phyloP scores from a whole-genome alignment of 129 eudicot genomes.

The Pulicaria dysenterica region DNA sequence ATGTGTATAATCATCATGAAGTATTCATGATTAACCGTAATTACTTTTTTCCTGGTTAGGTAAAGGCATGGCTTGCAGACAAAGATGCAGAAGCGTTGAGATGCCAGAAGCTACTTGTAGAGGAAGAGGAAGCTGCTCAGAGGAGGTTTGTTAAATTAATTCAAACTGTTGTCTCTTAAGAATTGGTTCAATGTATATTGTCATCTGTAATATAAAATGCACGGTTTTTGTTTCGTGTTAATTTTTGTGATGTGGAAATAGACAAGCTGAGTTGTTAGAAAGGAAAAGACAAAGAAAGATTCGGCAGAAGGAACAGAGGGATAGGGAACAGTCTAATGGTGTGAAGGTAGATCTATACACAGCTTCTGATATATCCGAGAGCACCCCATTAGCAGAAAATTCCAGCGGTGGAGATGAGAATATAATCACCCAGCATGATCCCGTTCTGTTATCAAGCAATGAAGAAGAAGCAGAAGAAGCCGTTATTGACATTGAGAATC shows the following conservation, averaged over 20 bases:
- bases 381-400: conserved; percentile 35
- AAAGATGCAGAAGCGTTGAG: conserved; percentile 96
- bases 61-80: conserved; percentile 93
- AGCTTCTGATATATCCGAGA: conserved; percentile 36
- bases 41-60: conserved; percentile 42
- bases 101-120: conserved; percentile 89
- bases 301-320: conserved; percentile 83
- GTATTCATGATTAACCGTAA: not conserved
- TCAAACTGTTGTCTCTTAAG: not conserved
- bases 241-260: conserved; percentile 20
- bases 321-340: conserved; percentile 51
- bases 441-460: conserved; percentile 29
- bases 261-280: conserved; percentile 78
- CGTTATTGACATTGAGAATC: too few relatives aligned
- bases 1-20: conserved; percentile 22
- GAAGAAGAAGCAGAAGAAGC: conserved; percentile 40
- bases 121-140: conserved; percentile 97
- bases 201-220: conserved; percentile 23
- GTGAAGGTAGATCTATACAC: conserved; percentile 30
- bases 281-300: conserved; percentile 74
- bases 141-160: conserved; percentile 53
- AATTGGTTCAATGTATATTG: not conserved
- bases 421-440: conserved; percentile 31
- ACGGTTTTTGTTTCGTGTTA: not conserved
- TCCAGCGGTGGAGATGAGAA: conserved; percentile 38